A percentile compares a stretch with the other conserved stretches of the same genome.
phyloP scores from a whole-genome alignment of 1,284 basidiomycete genomes.

The Fomitopsis betulina region DNA sequence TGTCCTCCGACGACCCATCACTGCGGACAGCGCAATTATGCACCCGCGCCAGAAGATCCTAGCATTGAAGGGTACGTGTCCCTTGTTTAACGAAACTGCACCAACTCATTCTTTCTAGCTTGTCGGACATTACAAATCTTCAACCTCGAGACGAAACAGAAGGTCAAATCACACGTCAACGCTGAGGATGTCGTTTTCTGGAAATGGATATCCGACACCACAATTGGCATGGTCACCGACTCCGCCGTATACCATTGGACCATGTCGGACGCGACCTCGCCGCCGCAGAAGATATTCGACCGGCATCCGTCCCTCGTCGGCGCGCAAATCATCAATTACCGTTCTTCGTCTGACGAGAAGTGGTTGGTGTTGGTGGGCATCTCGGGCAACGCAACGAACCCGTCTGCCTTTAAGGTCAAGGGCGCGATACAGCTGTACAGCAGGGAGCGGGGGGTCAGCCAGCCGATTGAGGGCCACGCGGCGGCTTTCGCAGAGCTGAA shows the following conservation, averaged over 20 bases:
- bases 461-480: conserved; percentile 98
- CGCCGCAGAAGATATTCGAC: conserved; percentile 93
- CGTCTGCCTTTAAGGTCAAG: conserved; percentile 96
- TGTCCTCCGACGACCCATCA: conserved; percentile 95
- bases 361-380: conserved; percentile 98
- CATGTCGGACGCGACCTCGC: conserved; percentile 66
- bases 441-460: conserved; percentile 89
- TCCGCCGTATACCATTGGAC: conserved; percentile 94
- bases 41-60: conserved; percentile 97
- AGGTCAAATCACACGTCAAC: conserved; percentile 95
- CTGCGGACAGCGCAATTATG: conserved; percentile 98
- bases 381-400: conserved; percentile 89
- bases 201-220: conserved; percentile 95
- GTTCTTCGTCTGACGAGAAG: conserved; percentile 88
- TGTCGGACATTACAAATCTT: conserved; percentile 96
- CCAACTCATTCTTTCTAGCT: conserved; percentile 43
- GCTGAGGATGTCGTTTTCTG: conserved; percentile 97
- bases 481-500: conserved; percentile 94
- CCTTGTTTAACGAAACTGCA: background rate
- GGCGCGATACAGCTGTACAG: conserved; percentile 96
- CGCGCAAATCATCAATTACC: conserved; percentile 99
- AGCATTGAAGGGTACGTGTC: conserved; percentile 79
- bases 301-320: conserved; percentile 92
- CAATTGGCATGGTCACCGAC: conserved; percentile 95
- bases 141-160: conserved; percentile 96